Base-by-base conservation (phyloP, 78 protist genomes). In the Emiliania huxleyi region DNA sequence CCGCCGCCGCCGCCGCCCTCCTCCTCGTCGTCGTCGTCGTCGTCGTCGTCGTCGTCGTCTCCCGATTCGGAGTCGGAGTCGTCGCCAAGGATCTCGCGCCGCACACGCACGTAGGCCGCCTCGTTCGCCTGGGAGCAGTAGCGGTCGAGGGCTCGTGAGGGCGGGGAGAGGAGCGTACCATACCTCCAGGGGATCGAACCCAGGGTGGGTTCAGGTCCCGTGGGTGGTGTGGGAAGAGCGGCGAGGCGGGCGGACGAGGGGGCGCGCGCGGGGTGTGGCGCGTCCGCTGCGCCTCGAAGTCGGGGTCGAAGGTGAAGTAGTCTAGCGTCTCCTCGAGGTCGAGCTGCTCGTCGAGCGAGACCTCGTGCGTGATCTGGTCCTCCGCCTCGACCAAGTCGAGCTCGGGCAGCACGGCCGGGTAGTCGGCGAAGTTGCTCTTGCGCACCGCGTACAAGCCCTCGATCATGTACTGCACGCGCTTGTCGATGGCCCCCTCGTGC, bases 401-500 rank as follows among this genome's bases (percentile, higher is more conserved):
- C 29, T 96, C 99, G 3, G 96, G 94, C 19, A 87, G 71, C 23
- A 98, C 38, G 29, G 92, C 93, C 11, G 98, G 97, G 89, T 84
- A 46, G 18, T 90, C 97, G 43, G 93, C 49, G 81, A 97, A 97
- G 26, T 35, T 42, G 8, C 42, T 62, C 91, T 98, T 94, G 69
- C 97, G 90, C 71, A 93, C 73, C 62, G 93, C 96, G 45, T 98
- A 96, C 29, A 97, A 93, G 0, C 87, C 95, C 43, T 98, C 99
- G 52, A 99, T 97, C 95, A 95, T 91, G 94, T 98, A 98, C 95
- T 98, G 99, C 62, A 94, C 96, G 91, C 99, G 94, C 77, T 90
- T 84, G 94, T 97, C 98, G 75, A 98, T 92, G 45, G 83, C 88
- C 29, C 99, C 99, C 79, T 98, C 99, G 94, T 98, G 97, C 44